A percentile compares a stretch with the other conserved stretches of the same genome.
These are phyloP conservation scores for Trichoderma semiorbis DNA, from an alignment of 2,329 filamentous ascomycete species.

Conservation along the genomic window DNA sequence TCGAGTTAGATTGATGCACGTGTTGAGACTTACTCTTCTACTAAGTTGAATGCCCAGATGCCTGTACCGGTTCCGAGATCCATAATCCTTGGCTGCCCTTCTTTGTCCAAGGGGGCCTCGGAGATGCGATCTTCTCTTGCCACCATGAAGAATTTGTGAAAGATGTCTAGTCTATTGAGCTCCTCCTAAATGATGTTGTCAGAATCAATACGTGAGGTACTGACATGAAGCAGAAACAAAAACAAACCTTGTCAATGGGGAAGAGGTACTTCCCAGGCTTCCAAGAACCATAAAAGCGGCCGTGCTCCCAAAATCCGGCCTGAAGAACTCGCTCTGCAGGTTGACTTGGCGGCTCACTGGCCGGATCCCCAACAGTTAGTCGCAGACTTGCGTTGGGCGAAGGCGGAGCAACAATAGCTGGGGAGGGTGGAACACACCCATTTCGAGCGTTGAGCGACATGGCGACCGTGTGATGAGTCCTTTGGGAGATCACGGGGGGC, in stretches of 20 bases:
- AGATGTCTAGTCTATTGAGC: constrained; percentile 74
- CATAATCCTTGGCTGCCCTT: constrained; percentile 42
- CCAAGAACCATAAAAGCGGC: constrained; percentile 66
- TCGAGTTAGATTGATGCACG: neutral
- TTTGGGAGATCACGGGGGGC: neutral
- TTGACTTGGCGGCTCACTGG: constrained; percentile 22
- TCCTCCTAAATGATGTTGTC: constrained; percentile 51
- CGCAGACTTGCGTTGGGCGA: constrained; percentile 17
- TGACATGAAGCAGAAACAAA: neutral
- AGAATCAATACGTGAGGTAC: constrained; percentile 9
- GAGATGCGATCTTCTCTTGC: constrained; percentile 48
- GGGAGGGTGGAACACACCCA: constrained; percentile 27
- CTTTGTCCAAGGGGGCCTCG: constrained; percentile 21
- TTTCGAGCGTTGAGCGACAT: constrained; percentile 31
- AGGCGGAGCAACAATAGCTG: constrained; percentile 13
- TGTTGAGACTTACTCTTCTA: constrained; percentile 55
- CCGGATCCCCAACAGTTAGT: constrained; percentile 19
- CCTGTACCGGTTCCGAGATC: constrained; percentile 83
- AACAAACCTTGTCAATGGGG: constrained; percentile 57
- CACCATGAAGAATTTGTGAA: constrained; percentile 72
- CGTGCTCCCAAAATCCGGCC: constrained; percentile 54
- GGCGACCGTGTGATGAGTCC: constrained; percentile 24
- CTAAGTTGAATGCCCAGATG: constrained; percentile 87
- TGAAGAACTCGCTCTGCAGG: constrained; percentile 23
- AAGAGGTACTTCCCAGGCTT: constrained; percentile 68